phyloP scores from a whole-genome alignment of 768 basidiomycete species.

The Kwoniella newhampshirensis region DNA sequence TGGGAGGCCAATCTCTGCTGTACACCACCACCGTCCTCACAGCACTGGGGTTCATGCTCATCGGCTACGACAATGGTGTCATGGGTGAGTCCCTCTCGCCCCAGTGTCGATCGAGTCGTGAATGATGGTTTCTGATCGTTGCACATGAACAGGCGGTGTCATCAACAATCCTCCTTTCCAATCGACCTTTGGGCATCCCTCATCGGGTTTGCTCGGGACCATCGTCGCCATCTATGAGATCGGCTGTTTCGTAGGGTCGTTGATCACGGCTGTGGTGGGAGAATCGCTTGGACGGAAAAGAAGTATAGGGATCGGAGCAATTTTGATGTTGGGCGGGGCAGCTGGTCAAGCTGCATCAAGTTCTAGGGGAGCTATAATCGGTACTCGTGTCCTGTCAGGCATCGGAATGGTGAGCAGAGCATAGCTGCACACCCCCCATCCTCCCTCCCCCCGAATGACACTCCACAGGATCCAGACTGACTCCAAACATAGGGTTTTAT shows the following conservation, averaged over 20 bases:
- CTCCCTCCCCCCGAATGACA: too few species aligned
- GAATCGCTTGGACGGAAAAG: constrained; percentile 21
- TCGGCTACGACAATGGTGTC: constrained; percentile 40
- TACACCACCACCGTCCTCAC: constrained; percentile 28
- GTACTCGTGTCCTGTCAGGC: constrained; percentile 33
- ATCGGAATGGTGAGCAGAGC: constrained; percentile 25
- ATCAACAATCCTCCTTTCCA: constrained; percentile 33
- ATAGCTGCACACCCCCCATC: too few species aligned
- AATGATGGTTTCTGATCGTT: background rate
- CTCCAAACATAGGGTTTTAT: constrained; percentile 29
- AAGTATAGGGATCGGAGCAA: constrained; percentile 28
- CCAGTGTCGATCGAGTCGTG: background rate
- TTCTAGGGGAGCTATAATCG: constrained; percentile 33
- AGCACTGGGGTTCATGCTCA: constrained; percentile 34
- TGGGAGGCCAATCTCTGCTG: constrained; percentile 2
- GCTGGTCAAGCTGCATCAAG: constrained; percentile 39
- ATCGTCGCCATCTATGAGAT: constrained; percentile 38
- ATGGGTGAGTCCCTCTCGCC: constrained; percentile 7
- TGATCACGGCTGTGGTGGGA: constrained; percentile 28
- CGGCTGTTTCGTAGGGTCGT: constrained; percentile 22
- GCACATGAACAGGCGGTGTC: constrained; percentile 27
- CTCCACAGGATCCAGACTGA: background rate
- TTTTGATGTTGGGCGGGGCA: constrained; percentile 38
- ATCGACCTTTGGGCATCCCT: constrained; percentile 13
- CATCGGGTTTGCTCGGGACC: constrained; percentile 19